A percentile compares a stretch with the other conserved stretches of the same genome.
These are phyloP conservation scores for Trichoderma breve DNA, from an alignment of 2,329 filamentous ascomycete species.

Conservation along the genomic window DNA sequence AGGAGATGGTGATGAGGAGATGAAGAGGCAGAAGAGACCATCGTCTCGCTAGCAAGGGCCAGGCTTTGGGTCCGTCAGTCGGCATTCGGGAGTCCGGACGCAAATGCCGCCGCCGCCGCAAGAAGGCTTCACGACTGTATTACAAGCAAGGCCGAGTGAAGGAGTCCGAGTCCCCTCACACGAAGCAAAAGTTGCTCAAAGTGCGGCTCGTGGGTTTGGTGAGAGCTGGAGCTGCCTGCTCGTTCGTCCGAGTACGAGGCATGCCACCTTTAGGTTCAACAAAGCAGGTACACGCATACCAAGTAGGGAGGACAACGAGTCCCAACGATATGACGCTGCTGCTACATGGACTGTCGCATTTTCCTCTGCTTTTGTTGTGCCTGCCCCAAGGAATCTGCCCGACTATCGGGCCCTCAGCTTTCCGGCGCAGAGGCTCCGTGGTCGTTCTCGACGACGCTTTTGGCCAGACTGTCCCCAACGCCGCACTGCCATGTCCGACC, in stretches of 20 bases:
- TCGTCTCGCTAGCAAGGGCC: neutral
- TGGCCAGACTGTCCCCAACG: constrained; percentile 9
- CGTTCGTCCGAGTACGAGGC: constrained; percentile 6
- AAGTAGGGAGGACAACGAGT: neutral
- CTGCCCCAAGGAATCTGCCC: neutral
- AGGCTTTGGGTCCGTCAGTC: neutral
- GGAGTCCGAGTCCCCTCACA: neutral
- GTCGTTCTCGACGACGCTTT: neutral
- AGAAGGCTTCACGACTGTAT: neutral
- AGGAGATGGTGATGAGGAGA: neutral
- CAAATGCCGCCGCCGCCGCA: neutral
- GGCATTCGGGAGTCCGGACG: neutral
- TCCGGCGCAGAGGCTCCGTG: neutral
- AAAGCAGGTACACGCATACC: neutral
- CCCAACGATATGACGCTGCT: neutral
- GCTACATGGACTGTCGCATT: neutral
- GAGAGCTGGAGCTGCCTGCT: neutral
- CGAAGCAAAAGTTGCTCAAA: neutral
- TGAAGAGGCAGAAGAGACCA: neutral
- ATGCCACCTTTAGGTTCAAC: neutral
- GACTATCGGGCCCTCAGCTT: neutral
- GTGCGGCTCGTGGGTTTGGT: neutral
- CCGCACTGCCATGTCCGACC: neutral
- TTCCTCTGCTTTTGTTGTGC: neutral
- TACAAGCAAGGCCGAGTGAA: neutral